Base-by-base conservation (phyloP, 2,329 filamentous ascomycete genomes). In the Harringtonia aguacate region DNA sequence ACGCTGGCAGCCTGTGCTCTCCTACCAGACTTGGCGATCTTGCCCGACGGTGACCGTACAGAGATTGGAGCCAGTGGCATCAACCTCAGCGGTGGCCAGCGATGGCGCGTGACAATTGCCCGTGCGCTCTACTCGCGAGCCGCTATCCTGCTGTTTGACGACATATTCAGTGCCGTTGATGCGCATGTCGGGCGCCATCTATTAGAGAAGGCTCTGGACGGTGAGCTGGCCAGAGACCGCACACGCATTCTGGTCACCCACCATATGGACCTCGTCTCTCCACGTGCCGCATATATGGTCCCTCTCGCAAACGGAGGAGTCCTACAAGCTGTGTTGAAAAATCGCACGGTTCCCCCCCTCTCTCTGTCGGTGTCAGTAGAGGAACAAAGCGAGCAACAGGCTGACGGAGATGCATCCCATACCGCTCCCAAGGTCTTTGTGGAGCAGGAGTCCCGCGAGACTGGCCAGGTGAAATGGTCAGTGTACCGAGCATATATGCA, bases 1-100 rank as follows among this genome's bases (percentile, higher is more conserved):
- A 85, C 86, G 0, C 60, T 89, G 8, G 70, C 77, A 30, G 83
- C 81, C 2, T 92, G 85, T 48, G 84, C 84, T 1, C 58, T 94
- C 36, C 72, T 73, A 41, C 86, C 86, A 55, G 87, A 94, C 53
- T 65, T 94, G 28, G 74, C 81, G 15, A 86, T 87, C 66, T 69
- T 94, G 15, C 66, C 75, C 0, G 83, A 90, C 55, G 86, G 86
- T 4, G 85, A 92, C 53, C 63, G 75, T 38, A 94, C 87, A 0
- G 84, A 89, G 55, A 85, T 94, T 42, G 86, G 86, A 10, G 83
- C 84, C 3, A 89, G 90, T 48, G 86, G 86, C 8, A 85, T 92
- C 53, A 89, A 90, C 52, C 67, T 94, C 7, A 87, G 81, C 48
- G 86, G 87, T 49, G 87, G 86, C 0, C 86, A 94, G 60, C 79